phyloP scores from a whole-genome alignment of 495 filamentous ascomycete species.

The Aspergillus saccharolyticus region DNA sequence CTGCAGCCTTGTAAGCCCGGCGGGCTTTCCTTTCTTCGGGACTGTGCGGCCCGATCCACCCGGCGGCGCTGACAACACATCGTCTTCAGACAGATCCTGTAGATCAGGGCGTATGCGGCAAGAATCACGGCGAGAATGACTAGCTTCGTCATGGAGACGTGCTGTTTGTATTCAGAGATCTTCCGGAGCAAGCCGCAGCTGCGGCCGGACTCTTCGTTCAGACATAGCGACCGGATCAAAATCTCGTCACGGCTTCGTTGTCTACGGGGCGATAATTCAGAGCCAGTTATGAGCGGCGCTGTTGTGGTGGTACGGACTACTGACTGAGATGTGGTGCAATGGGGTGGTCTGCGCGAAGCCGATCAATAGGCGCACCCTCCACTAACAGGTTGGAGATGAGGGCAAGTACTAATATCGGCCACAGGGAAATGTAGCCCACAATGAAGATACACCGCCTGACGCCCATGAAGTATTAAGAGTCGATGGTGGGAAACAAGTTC shows the following conservation, averaged over 20 bases:
- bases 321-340: constrained; percentile 13
- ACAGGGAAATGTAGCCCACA: constrained; percentile 13
- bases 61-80: constrained; percentile 25
- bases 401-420: constrained; percentile 4
- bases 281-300: not conserved
- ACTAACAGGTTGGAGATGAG: not conserved
- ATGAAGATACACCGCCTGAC: not conserved
- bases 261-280: constrained; percentile 15
- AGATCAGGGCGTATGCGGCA: constrained; percentile 27
- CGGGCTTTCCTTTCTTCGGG: constrained; percentile 36
- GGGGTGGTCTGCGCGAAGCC: not conserved
- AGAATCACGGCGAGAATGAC: constrained; percentile 24
- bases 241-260: constrained; percentile 12
- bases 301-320: not conserved
- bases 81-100: constrained; percentile 19
- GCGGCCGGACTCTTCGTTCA: constrained; percentile 9
- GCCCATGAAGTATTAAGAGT: not conserved
- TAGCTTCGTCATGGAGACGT: constrained; percentile 14
- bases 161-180: not conserved
- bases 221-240: constrained; percentile 18
- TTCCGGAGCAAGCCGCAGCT: constrained; percentile 10
- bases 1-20: constrained; percentile 36
- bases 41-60: constrained; percentile 31
- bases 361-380: not conserved
- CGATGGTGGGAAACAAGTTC: not conserved